Conservation (phyloP, 2,329 filamentous ascomycete species). For the Hortaea sp. region DNA sequence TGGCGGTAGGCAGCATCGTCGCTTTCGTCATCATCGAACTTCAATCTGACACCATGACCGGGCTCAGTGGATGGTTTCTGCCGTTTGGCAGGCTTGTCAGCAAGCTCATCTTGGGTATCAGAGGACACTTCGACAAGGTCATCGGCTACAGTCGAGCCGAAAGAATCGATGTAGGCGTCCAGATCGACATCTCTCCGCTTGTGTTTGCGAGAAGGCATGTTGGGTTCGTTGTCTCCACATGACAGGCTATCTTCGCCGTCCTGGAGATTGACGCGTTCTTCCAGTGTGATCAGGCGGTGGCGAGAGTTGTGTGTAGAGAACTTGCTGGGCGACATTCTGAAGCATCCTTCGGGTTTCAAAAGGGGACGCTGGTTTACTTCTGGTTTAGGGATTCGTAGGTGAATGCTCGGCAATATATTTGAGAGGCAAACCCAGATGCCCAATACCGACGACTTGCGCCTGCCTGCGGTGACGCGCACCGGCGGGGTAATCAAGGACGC, state of each 20-base stretch:
- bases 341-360: not conserved
- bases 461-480: too few species aligned
- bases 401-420: too few species aligned
- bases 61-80: slow-evolving; percentile 3
- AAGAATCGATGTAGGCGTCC: slow-evolving; percentile 11
- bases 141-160: slow-evolving; percentile 1
- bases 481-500: too few species aligned
- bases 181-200: slow-evolving; percentile 6
- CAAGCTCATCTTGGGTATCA: slow-evolving; percentile 2
- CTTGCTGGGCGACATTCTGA: not conserved
- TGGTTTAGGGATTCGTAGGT: too few species aligned
- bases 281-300: not conserved
- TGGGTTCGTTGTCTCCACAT: slow-evolving; percentile 7
- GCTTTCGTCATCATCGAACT: slow-evolving; percentile 43
- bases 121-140: slow-evolving; percentile 10
- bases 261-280: slow-evolving; percentile 8
- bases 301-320: not conserved
- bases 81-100: slow-evolving; percentile 3
- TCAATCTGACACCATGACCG: slow-evolving; percentile 8
- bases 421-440: too few species aligned
- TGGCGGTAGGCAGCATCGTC: slow-evolving; percentile 48
- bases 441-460: too few species aligned
- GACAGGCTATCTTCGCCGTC: slow-evolving; percentile 11
- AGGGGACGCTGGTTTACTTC: too few species aligned
- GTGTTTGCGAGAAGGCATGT: slow-evolving; percentile 6